A percentile compares a stretch with the other conserved stretches of the same genome.
These are phyloP conservation scores for Bolboschoenus planiculmis DNA, from an alignment of 176 grass and related monocot species.

Conservation along the genomic window DNA sequence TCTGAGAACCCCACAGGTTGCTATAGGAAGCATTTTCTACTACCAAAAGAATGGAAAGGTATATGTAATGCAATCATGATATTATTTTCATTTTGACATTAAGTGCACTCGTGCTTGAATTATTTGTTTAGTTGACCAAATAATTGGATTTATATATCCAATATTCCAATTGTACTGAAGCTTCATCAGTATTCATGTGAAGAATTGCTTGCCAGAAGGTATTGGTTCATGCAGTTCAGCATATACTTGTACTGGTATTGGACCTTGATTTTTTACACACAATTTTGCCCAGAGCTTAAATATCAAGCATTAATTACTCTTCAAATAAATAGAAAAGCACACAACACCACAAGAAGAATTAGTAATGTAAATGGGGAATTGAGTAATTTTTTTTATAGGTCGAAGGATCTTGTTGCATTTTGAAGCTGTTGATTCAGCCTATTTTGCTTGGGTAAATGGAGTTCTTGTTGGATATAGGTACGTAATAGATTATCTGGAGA, in stretches of 20 bases:
- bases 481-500: too few species aligned
- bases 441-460: constrained; percentile 94
- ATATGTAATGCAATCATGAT: too few species aligned
- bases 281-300: neutral
- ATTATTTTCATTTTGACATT: too few species aligned
- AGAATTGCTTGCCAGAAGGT: too few species aligned
- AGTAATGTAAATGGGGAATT: neutral
- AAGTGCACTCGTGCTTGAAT: neutral
- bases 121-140: neutral
- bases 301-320: neutral
- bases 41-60: constrained; percentile 97
- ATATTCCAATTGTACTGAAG: neutral
- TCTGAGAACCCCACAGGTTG: constrained; percentile 91
- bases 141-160: too few species aligned
- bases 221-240: too few species aligned
- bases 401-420: constrained; percentile 92
- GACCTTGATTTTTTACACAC: neutral
- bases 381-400: constrained; percentile 39
- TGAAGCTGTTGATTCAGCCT: constrained; percentile 94
- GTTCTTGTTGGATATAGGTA: constrained; percentile 82
- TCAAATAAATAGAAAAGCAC: neutral
- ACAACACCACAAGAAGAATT: neutral
- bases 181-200: neutral
- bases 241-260: neutral
- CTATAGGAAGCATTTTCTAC: constrained; percentile 68